These are phyloP conservation scores for Beauveria rudraprayagi DNA, from an alignment of 2,329 filamentous ascomycete genomes.

Conservation along the genomic window DNA sequence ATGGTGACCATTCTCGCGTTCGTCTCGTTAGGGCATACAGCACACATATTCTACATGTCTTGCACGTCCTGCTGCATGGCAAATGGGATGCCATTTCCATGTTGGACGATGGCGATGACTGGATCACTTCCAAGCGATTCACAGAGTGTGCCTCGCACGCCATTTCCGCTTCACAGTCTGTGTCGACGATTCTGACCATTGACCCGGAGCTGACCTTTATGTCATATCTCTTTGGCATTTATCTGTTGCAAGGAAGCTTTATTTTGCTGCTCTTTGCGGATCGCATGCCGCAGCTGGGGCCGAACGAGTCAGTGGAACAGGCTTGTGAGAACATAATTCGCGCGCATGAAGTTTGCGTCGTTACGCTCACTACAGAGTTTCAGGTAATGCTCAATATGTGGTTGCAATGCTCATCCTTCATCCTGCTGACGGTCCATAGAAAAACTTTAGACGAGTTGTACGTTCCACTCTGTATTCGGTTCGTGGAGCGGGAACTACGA, in stretches of 20 bases:
- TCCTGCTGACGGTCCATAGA: slow-evolving; percentile 23
- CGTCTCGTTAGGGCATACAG: slow-evolving; percentile 38
- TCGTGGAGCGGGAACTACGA: slow-evolving; percentile 30
- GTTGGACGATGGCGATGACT: slow-evolving; percentile 40
- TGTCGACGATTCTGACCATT: slow-evolving; percentile 36
- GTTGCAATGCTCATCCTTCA: not conserved
- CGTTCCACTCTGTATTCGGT: slow-evolving; percentile 40
- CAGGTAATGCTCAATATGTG: slow-evolving; percentile 26
- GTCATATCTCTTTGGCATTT: slow-evolving; percentile 45
- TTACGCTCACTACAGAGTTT: slow-evolving; percentile 41
- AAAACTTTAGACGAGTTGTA: slow-evolving; percentile 48
- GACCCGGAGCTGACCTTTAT: slow-evolving; percentile 44
- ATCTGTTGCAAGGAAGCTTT: slow-evolving; percentile 42
- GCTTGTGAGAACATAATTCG: slow-evolving; percentile 42
- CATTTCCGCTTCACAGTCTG: slow-evolving; percentile 36
- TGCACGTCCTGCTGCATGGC: slow-evolving; percentile 39
- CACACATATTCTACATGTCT: slow-evolving; percentile 38
- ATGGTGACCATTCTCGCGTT: slow-evolving; percentile 23
- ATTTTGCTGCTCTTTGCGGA: slow-evolving; percentile 41
- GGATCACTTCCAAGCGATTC: slow-evolving; percentile 39
- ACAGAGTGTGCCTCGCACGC: slow-evolving; percentile 38
- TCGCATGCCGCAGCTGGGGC: slow-evolving; percentile 38
- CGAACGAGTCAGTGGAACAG: slow-evolving; percentile 36
- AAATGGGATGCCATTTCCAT: slow-evolving; percentile 43
- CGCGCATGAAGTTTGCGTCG: slow-evolving; percentile 42